Evolutionary conservation across 176 grass and related monocot genomes (phyloP).

Genomic region (Hyparrhenia diplandra): DNA sequence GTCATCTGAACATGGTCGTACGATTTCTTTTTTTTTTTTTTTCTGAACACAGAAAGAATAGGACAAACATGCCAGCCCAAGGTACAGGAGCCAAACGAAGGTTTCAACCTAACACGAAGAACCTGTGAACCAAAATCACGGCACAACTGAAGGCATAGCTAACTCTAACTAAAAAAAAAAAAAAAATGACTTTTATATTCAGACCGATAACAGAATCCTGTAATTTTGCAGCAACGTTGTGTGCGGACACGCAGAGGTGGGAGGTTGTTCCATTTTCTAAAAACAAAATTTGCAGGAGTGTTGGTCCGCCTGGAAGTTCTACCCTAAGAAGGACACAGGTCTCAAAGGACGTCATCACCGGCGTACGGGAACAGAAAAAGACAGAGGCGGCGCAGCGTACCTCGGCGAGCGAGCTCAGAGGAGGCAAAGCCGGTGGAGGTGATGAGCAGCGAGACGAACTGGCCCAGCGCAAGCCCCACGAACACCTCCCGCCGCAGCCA

Average conservation of each 20-base stretch:
- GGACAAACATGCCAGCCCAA: neutral
- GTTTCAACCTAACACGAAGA: neutral
- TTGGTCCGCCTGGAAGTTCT: neutral
- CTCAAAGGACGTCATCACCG: neutral
- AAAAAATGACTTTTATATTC: neutral
- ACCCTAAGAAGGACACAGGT: neutral
- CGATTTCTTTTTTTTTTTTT: neutral
- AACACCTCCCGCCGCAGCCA: constrained; percentile 62
- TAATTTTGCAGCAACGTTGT: neutral
- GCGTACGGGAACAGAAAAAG: neutral
- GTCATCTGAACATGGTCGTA: neutral
- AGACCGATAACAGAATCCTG: neutral
- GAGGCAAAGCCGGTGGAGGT: constrained; percentile 93
- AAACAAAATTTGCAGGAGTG: too few species aligned
- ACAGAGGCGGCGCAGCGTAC: constrained; percentile 11
- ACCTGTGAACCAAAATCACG: constrained; percentile 8
- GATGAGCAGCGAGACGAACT: constrained; percentile 90
- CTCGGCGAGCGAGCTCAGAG: constrained; percentile 79
- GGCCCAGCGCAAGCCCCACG: constrained; percentile 61
- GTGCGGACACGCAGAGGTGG: too few species aligned
- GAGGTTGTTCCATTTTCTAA: too few species aligned
- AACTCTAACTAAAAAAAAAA: neutral
- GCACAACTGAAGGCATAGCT: neutral
- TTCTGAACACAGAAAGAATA: neutral
- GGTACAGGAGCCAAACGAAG: neutral